phyloP scores from a whole-genome alignment of 352 stramenopile species.

The Pythium rhizo-oryzae region DNA sequence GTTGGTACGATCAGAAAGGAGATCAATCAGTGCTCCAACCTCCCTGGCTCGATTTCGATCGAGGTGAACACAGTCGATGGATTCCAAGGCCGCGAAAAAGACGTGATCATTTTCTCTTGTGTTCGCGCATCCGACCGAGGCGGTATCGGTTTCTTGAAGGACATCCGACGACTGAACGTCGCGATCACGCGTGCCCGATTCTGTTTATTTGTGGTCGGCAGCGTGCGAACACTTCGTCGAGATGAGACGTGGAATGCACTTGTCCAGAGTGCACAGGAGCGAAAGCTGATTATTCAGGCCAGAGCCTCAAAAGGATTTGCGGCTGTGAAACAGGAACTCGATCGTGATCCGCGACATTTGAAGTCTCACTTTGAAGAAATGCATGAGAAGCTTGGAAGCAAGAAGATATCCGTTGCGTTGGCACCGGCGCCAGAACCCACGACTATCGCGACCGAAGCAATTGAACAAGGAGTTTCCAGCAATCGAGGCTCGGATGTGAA shows the following conservation, averaged over 20 bases:
- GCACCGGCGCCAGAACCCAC: neutral
- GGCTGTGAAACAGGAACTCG: conserved; percentile 21
- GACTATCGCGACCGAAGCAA: neutral
- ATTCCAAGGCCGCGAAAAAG: conserved; percentile 98
- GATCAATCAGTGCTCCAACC: conserved; percentile 44
- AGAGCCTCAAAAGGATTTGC: conserved; percentile 14
- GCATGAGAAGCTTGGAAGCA: conserved; percentile 65
- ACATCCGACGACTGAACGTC: conserved; percentile 91
- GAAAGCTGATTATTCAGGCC: conserved; percentile 66
- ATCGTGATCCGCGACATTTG: conserved; percentile 27
- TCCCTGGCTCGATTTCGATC: conserved; percentile 65
- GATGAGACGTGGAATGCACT: conserved; percentile 83
- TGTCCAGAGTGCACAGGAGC: conserved; percentile 68
- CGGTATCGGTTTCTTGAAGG: conserved; percentile 90
- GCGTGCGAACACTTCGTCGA: conserved; percentile 69
- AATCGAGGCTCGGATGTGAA: neutral
- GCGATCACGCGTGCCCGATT: conserved; percentile 89
- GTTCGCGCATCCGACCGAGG: conserved; percentile 85
- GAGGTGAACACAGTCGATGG: conserved; percentile 98
- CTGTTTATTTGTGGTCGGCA: conserved; percentile 88
- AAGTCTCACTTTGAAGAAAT: conserved; percentile 67
- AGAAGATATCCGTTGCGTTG: conserved; percentile 19
- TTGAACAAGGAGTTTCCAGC: neutral
- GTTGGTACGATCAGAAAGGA: conserved; percentile 77
- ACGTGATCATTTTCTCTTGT: conserved; percentile 99